Conservation (phyloP, 169 alveolate genomes). For the Cyclospora cayetanensis region DNA sequence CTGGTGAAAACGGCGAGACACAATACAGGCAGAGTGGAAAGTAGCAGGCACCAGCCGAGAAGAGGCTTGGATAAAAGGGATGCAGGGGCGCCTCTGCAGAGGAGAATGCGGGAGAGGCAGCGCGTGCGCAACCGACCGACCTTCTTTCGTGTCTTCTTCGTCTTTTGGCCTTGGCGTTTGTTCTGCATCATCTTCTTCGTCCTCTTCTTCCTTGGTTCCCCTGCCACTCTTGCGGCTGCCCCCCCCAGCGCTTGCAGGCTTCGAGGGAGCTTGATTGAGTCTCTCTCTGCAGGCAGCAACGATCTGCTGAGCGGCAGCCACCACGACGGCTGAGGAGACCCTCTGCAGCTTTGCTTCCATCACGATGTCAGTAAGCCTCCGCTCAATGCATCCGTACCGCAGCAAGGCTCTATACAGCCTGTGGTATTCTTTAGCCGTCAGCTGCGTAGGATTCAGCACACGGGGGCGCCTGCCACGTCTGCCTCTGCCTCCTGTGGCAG, state of each 20-base stretch:
- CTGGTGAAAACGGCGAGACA: background rate
- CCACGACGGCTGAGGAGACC: conserved; percentile 3
- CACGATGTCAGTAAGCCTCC: background rate
- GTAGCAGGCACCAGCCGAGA: background rate
- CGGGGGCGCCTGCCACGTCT: background rate
- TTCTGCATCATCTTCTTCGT: conserved; percentile 67
- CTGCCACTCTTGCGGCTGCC: background rate
- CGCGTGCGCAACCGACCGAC: background rate
- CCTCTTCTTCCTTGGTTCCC: conserved; percentile 2
- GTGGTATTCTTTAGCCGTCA: conserved; percentile 26
- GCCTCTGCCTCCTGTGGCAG: background rate
- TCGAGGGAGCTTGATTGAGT: background rate
- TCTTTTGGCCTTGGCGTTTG: conserved; percentile 23
- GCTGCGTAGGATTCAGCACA: background rate
- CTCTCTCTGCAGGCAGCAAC: conserved; percentile 29
- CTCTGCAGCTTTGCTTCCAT: conserved; percentile 32
- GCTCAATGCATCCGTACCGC: conserved; percentile 1
- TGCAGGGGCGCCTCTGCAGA: too few relatives aligned
- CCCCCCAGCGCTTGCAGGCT: background rate
- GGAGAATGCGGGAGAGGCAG: too few relatives aligned
- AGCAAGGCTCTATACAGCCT: conserved; percentile 47
- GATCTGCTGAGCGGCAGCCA: conserved; percentile 5
- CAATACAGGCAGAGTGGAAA: background rate
- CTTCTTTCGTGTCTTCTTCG: conserved; percentile 34
- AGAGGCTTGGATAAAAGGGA: too few relatives aligned